Evolutionary conservation across 1,139 yeast species (phyloP), one percentile per base, ranked within the genome.

Genomic region (Suhomyces maxii): DNA sequence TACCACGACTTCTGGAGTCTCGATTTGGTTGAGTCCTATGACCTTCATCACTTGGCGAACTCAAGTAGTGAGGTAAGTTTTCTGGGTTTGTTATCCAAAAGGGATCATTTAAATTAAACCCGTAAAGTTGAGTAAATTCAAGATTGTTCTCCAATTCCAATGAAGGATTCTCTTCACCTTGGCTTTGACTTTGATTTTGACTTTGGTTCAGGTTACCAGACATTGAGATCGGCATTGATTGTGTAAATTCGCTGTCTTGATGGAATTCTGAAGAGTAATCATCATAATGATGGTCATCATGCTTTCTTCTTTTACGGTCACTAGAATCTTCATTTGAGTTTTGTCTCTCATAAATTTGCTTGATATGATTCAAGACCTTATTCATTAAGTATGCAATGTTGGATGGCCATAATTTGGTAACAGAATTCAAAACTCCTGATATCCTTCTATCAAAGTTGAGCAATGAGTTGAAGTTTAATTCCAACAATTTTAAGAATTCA

Each of bases 81-180:
- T 71, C 76, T 0, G 76, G 76, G 45, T 68, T 69, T 2, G 76
- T 65, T 41, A 70, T 61, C 79, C 78, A 73, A 47, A 71, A 73
- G 8, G 78, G 78, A 53, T 73, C 79, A 42, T 60, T 63, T 39
- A 71, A 55, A 41, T 71, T 67, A 50, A 69, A 65, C 7, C 69
- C 67, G 26, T 57, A 57, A 34, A 61, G 31, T 25, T 47, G 47
- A 31, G 50, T 40, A n/a, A 47, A 43, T 31, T 47, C 45, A 36
- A 44, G 39, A 11, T 42, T 42, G 23, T 33, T 40, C 8, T 26
- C 41, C 13, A 35, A 42, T 26, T 40, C 33, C 13, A 32, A 39
- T 5, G 41, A 36, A 7, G 36, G 38, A 26, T 37, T 40, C 6
- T 18, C 23, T 18, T 23, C 18, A 12, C 36, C 36, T 35, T 33